Base-by-base conservation (phyloP, 306 rosid genomes). In the Cucumis melo region DNA sequence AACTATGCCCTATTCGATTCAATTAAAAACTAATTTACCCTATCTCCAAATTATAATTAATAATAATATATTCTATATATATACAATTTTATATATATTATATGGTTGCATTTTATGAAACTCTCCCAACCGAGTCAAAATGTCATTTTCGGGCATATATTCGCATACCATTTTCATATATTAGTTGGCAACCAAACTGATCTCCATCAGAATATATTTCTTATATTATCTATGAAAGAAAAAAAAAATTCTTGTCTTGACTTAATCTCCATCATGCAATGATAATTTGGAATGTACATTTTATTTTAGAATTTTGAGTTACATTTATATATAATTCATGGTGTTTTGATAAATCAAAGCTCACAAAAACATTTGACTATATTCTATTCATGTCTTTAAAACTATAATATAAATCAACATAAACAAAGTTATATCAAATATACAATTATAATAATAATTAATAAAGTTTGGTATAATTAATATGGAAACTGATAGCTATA, bases 71-170 rank as follows among this genome's bases (percentile, higher is more conserved):
- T 13, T 15, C 19, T 48, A 48, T 48, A 12, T 17, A 24, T 48
- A 12, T 19, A n/a, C n/a, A n/a, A 24, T 11, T 24, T 60, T 60
- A 3, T n/a, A 27, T 61, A 62, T 39, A 66, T 38, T 39, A 42
- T 42, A 67, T 67, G 36, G 36, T 41, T 67, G 11, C 55, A 67
- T 67, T 21, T 67, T 67, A 5, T 42, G 54, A 12, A 67, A 67
- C 74, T 42, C 76, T 32, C 36, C 36, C 60, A 19, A 57, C 53
- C 54, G 50, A 27, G 60, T 63, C 60, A 68, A 56, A 27, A 50
- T 57, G 77, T 70, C 77, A 13, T 56, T 78, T 58, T 70, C 77
- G 15, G 21, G 81, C 81, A 78, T 78, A 78, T 78, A 78, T 78
- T 61, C 81, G 12, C 81, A 44, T 51, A 42, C 81, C 71, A 78